Percentiles rank a stretch among this genome's conserved stretches.
Evolutionary conservation across 306 rosid species (phyloP).

Genomic region (Rubus idaeus): DNA sequence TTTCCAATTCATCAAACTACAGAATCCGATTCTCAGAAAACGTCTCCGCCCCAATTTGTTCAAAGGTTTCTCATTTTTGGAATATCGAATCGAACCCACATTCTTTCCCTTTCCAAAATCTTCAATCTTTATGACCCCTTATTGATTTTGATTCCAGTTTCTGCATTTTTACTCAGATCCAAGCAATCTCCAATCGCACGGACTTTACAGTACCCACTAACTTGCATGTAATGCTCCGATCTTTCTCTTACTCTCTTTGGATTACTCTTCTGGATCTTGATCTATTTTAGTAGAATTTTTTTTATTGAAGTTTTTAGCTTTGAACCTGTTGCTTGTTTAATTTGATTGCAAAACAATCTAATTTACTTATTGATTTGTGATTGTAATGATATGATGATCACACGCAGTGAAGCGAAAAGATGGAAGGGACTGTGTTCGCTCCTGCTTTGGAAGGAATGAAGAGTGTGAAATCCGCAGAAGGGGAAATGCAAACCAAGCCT

Average conservation of each 20-base stretch:
- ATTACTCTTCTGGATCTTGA: background rate
- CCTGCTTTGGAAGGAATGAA: conserved; percentile 79
- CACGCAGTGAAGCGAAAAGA: conserved; percentile 43
- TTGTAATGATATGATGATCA: background rate
- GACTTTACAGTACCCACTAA: background rate
- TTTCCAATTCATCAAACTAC: background rate
- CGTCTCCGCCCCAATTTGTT: no score
- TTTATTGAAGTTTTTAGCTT: no score
- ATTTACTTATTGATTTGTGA: background rate
- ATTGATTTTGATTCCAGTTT: background rate
- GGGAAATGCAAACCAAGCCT: conserved; percentile 72
- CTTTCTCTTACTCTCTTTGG: background rate
- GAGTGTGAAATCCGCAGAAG: conserved; percentile 66
- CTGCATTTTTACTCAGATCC: conserved; percentile 5
- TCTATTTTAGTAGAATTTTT: no score
- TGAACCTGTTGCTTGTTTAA: no score
- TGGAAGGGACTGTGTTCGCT: conserved; percentile 78
- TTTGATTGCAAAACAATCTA: no score
- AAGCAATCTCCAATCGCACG: background rate
- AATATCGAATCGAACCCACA: conserved; percentile 12
- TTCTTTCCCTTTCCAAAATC: background rate
- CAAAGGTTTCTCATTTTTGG: background rate
- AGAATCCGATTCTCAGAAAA: background rate
- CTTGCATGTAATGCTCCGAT: conserved; percentile 13
- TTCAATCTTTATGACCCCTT: background rate